Base-by-base conservation (phyloP, 495 filamentous ascomycete species). In the Penicillium paxilli region DNA sequence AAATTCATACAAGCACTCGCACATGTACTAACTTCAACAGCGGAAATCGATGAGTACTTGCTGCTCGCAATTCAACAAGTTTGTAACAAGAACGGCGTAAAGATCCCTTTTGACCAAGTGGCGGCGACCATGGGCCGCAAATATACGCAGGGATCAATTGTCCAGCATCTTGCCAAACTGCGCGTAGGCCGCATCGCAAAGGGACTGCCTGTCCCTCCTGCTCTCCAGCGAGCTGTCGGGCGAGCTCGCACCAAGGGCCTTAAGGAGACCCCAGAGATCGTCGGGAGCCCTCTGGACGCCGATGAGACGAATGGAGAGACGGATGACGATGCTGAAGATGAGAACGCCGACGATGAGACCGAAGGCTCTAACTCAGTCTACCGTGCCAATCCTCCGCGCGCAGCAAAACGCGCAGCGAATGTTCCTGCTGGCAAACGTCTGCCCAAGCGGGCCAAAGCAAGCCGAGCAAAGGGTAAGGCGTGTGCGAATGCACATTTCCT, bases 81-180 rank as follows among this genome's bases (percentile, higher is more conserved):
- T 5, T 80, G 75, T 53, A 80, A 76, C 26, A 21, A 37, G 0
- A 30, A 60, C 0, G 55, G 57, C 1, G 40, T 77, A 8, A 74
- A 66, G 25, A 62, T 81, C 2, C 77, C 77, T 0, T 80, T 74
- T 75, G 50, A 58, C 0, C 51, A 65, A 0, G 60, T 78, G 20
- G 77, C 69, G 5, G 47, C 33, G 5, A 58, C 45, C 4, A 74
- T 81, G 67, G 67, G 67, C 1, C 28, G 51, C 0, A 66, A 66
- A 20, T 69, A 72, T 16, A 72, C 67, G 0, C 72, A 74, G 23
- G 71, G 77, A 1, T 74, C 76, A 0, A 75, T 81, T 14, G 60
- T 78, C 1, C 79, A 81, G 53, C 79, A 81, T 37, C 57, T 80
- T 2, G 63, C 74, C 0, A 81, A 81, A 48, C 49, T 80, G 1